Evolutionary conservation across 805 yeast species (phyloP).

Genomic region (Metschnikowia henanensis): DNA sequence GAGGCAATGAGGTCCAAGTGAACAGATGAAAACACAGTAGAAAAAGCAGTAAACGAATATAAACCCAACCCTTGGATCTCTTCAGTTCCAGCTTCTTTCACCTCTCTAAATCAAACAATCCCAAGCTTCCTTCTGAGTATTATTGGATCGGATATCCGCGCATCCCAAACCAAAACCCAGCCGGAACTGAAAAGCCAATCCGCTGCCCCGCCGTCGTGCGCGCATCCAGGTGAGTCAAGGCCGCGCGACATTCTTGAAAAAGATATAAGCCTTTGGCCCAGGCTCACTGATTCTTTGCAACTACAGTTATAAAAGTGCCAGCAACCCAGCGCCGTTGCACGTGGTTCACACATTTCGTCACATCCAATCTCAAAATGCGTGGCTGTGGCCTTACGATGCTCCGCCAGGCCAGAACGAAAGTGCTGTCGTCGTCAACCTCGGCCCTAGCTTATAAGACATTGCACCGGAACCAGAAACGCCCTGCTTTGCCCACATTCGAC

Average conservation of each 20-base stretch:
- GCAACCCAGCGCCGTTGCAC: too few species aligned
- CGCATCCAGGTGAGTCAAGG: background rate
- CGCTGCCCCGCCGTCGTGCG: constrained; percentile 2
- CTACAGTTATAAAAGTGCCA: too few species aligned
- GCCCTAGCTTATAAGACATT: constrained; percentile 93
- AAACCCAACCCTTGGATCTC: too few species aligned
- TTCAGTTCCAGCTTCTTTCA: too few species aligned
- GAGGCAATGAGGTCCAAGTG: too few species aligned
- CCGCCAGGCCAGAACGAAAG: constrained; percentile 19
- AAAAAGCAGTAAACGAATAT: too few species aligned
- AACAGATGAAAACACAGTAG: too few species aligned
- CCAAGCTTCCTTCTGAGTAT: too few species aligned
- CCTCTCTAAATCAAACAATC: too few species aligned
- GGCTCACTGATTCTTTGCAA: background rate
- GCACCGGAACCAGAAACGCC: constrained; percentile 83
- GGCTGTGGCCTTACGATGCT: constrained; percentile 9
- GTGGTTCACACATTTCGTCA: too few species aligned
- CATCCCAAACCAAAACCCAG: too few species aligned
- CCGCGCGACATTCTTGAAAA: background rate
- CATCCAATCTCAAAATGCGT: constrained; percentile 1
- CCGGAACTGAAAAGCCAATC: too few species aligned
- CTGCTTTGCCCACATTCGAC: constrained; percentile 89
- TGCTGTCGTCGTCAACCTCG: constrained; percentile 69
- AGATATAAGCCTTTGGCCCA: background rate
- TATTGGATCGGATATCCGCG: background rate